Base-by-base conservation (phyloP, 306 rosid genomes). In the Quercus parvula region DNA sequence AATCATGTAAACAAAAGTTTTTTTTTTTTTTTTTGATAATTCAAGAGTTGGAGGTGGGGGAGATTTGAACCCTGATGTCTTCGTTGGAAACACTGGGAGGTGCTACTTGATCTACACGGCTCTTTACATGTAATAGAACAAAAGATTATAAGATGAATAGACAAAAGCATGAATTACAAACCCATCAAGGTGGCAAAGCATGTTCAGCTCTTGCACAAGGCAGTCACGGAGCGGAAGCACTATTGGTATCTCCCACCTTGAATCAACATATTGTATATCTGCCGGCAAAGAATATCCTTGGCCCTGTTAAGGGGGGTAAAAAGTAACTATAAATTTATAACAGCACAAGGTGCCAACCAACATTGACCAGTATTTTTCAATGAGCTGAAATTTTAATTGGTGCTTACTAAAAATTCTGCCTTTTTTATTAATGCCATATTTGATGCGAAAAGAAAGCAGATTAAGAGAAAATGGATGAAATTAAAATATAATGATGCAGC, bases 181-280 rank as follows among this genome's bases (percentile, higher is more conserved):
- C 99, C 97, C 89, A 59, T 94, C 97, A 82, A 92, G 90, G 56
- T n/a, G 75, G 81, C 97, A 94, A 85, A 91, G 84, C 87, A 86
- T 85, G 88, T 80, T 90, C 76, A 94, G 92, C 87, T 94, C 97
- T 80, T 88, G 91, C 49, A 88, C 84, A 78, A 87, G 88, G 87
- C 99, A 90, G 74, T 94, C 99, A 62, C 95, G 95, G 73, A 94
- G 95, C 17, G 99, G 99, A 78, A 89, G 97, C 81, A 89, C 88
- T 73, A 91, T 84, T 24, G 99, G 97, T 79, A 89, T 75, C 77
- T 89, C 91, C 97, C 92, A 86, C 82, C 97, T 90, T 54, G 97
- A 88, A 80, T 94, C 99, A 56, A 91, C 94, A 87, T 94, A 92
- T 81, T 92, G 97, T 81, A 92, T 88, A 89, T 94, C 97, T 57